Percentiles rank a stretch among this genome's conserved stretches.
Conservation (phyloP, 2,329 filamentous ascomycete species). For the Meredithiella fracta region DNA sequence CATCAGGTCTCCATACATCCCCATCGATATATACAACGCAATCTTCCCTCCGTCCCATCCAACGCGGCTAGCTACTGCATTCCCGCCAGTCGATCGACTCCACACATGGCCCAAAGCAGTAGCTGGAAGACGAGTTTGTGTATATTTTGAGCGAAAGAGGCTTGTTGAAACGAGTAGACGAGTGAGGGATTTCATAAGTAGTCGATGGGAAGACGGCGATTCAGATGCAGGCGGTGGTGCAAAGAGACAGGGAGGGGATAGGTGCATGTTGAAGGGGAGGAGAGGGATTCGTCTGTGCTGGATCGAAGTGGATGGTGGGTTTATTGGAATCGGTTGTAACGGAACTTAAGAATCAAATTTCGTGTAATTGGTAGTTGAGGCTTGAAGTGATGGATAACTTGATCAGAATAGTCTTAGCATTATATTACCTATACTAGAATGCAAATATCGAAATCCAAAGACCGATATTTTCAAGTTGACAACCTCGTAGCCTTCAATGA, state of each 20-base stretch:
- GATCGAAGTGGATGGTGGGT: not conserved
- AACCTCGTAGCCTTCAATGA: too few relatives aligned
- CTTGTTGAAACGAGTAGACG: not conserved
- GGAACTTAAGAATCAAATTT: too few relatives aligned
- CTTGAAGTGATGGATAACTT: too few relatives aligned
- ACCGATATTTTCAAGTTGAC: too few relatives aligned
- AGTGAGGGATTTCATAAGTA: not conserved
- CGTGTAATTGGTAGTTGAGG: too few relatives aligned
- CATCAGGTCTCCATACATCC: too few relatives aligned
- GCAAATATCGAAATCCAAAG: too few relatives aligned
- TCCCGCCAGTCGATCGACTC: not conserved
- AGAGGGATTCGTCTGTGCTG: not conserved
- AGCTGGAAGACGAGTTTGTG: not conserved
- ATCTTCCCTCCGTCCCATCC: too few relatives aligned
- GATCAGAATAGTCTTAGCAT: too few relatives aligned
- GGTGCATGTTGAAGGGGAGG: not conserved
- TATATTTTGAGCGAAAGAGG: not conserved
- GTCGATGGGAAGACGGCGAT: not conserved
- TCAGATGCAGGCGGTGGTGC: not conserved
- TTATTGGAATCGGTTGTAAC: too few relatives aligned
- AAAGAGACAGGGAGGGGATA: not conserved
- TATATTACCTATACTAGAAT: too few relatives aligned
- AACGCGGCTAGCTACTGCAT: not conserved
- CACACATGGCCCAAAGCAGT: not conserved
- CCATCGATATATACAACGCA: not conserved